These are phyloP conservation scores for Barnettozyma hawaiiensis DNA, from an alignment of 1,139 yeast species.

Conservation along the genomic window DNA sequence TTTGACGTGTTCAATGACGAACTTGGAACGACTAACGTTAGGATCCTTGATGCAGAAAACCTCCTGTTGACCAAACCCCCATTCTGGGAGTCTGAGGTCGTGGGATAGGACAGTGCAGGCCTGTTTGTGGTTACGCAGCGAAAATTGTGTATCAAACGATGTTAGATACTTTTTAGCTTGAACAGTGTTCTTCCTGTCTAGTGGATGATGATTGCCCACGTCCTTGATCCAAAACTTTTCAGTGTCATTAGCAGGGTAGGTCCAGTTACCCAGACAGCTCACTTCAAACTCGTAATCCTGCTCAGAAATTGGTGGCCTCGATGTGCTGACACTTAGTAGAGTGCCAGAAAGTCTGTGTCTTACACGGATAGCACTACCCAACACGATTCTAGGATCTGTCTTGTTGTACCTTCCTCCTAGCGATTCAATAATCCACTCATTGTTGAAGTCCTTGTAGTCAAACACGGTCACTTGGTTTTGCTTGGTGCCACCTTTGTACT, in stretches of 20 bases:
- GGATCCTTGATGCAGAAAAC: constrained; percentile 70
- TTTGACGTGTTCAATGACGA: constrained; percentile 60
- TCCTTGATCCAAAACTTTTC: constrained; percentile 47
- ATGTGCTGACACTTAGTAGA: constrained; percentile 49
- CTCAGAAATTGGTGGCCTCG: constrained; percentile 72
- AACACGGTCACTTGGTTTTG: constrained; percentile 69
- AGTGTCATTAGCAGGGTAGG: constrained; percentile 42
- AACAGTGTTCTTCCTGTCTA: constrained; percentile 17
- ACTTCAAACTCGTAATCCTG: constrained; percentile 78
- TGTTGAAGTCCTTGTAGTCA: constrained; percentile 47
- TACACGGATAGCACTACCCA: constrained; percentile 50
- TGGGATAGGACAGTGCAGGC: constrained; percentile 61
- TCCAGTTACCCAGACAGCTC: constrained; percentile 51
- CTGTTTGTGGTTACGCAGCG: constrained; percentile 53
- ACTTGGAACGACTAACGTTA: constrained; percentile 49
- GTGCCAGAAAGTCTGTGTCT: constrained; percentile 59
- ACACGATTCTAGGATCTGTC: constrained; percentile 34
- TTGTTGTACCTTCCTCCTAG: constrained; percentile 23
- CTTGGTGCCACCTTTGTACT: constrained; percentile 48
- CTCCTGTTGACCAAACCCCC: constrained; percentile 72
- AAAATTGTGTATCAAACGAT: constrained; percentile 34
- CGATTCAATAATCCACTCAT: constrained; percentile 62
- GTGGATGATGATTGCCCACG: neutral
- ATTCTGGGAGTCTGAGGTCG: constrained; percentile 53
- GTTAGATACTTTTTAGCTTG: constrained; percentile 14